Base-by-base conservation (phyloP, 768 basidiomycete species). In the Phanerochaete sordida region DNA sequence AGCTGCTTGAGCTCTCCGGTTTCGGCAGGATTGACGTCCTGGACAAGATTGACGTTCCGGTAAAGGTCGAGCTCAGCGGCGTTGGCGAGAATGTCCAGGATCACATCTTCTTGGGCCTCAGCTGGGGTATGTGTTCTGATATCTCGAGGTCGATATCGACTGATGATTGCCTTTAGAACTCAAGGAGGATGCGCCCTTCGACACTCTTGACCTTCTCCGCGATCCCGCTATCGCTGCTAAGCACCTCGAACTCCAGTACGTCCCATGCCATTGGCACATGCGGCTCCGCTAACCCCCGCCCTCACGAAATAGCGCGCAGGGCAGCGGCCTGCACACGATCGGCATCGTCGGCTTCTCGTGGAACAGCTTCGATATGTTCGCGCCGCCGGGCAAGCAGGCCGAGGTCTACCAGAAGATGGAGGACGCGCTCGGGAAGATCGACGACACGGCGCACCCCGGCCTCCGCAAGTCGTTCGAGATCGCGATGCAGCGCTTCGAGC, bases 1-100 rank as follows among this genome's bases (percentile, higher is more conserved):
- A 81, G 59, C 65, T 84, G 9, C 75, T 84, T 8, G 77, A 82
- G 66, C 72, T 81, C 6, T 78, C 77, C n/a, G 82, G 82, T 26
- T 77, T 84, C 56, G 82, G 82, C 44, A 70, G 77, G 51, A 62
- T 64, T 24, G 66, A 64, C 8, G 58, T 75, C 39, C 69, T 79
- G 24, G 62, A 70, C 15, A 63, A 54, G 7, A 65, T 77, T 35
- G 72, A 71, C 7, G 74, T 83, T 55, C 63, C 70, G 0, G 64
- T 70, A 26, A 63, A 70, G 47, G 59, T 79, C 24, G 75, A 79
- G 49, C 73, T 82, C 3, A 78, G 80, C 1, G 73, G 74, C 37
- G 82, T 84, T 23, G 82, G 81, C 23, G 74, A 75, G 69, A 81
- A 78, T 65, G 64, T 79, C 50, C 80, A 81, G 65, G 79, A 82